Base-by-base conservation (phyloP, 805 yeast species). In the Saccharomyces eubayanus region DNA sequence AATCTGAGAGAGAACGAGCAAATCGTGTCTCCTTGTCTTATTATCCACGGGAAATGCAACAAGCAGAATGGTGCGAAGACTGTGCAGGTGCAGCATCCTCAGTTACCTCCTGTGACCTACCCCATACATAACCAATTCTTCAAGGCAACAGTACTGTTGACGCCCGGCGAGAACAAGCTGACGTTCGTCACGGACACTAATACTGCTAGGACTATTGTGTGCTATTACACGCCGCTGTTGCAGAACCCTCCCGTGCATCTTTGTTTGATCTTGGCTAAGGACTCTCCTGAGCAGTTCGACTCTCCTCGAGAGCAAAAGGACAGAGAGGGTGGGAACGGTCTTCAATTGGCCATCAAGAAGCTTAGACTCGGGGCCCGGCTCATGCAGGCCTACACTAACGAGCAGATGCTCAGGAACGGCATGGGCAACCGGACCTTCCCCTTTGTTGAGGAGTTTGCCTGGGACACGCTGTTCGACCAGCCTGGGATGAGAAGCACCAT, bases 381-480 rank as follows among this genome's bases (percentile, higher is more conserved):
- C 69, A 88, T 89, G 96, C 92, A 89, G 62, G 95, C 96, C 0
- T 90, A 79, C 68, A 91, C 97, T 0, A 83, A 82, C 61, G 97
- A 91, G 60, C 96, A 90, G 65, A 89, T 92, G 96, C 68, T 82
- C 51, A 73, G 84, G 43, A 78, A 81, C 48, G 91, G 94, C 0
- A 80, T 88, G 64, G 95, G 96, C 10, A 80, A 83, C 58, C 74
- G 97, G 56, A 76, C 87, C 3, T 89, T 89, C 69, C 81, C 81
- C 56, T 86, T 89, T 58, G 83, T 76, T 1, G 96, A 91, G 61
- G 87, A 82, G 58, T 79, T 76, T 57, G 67, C 76, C 3, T 68
- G 69, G 14, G 82, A 82, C 53, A 80, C 92, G 0, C 70, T 81
- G 3, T 77, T 81, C 31, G 63, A 62, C 31, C 50, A 57, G 1